Evolutionary conservation across 2,329 filamentous ascomycete genomes (phyloP).

Genomic region (Alternaria panax): DNA sequence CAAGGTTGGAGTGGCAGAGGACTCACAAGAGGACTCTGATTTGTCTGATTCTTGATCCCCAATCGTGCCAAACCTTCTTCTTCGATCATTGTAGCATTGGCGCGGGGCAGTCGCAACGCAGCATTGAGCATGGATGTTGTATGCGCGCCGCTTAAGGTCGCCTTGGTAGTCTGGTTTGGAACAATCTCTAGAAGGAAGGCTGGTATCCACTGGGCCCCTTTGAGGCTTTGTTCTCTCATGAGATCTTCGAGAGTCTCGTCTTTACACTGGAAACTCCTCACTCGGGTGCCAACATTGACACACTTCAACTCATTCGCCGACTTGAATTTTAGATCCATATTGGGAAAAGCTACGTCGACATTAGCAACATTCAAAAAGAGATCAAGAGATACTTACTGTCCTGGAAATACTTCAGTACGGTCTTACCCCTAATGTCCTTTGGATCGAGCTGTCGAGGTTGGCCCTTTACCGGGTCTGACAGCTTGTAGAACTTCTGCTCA

Average conservation of each 20-base stretch:
- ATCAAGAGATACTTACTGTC: no score
- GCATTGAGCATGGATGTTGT: slow-evolving; percentile 9
- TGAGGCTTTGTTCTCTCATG: background rate
- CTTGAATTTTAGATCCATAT: no score
- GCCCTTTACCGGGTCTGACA: no score
- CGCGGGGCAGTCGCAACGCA: background rate
- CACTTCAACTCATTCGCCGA: no score
- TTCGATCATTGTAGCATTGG: background rate
- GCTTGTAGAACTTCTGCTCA: no score
- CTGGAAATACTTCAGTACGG: no score
- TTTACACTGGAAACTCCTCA: background rate
- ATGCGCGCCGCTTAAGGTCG: background rate
- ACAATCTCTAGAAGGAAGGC: slow-evolving; percentile 3
- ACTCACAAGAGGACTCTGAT: no score
- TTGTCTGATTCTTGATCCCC: background rate
- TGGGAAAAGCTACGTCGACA: no score
- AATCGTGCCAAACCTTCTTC: slow-evolving; percentile 13
- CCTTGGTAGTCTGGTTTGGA: slow-evolving; percentile 2
- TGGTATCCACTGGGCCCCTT: slow-evolving; percentile 9
- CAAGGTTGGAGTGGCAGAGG: no score
- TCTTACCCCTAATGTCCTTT: no score
- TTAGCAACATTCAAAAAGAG: background rate
- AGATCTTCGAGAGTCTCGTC: background rate
- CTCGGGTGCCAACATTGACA: background rate
- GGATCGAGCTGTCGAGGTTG: no score